These are phyloP conservation scores for Geotrichum candidum DNA, from an alignment of 1,139 yeast species.

Conservation along the genomic window DNA sequence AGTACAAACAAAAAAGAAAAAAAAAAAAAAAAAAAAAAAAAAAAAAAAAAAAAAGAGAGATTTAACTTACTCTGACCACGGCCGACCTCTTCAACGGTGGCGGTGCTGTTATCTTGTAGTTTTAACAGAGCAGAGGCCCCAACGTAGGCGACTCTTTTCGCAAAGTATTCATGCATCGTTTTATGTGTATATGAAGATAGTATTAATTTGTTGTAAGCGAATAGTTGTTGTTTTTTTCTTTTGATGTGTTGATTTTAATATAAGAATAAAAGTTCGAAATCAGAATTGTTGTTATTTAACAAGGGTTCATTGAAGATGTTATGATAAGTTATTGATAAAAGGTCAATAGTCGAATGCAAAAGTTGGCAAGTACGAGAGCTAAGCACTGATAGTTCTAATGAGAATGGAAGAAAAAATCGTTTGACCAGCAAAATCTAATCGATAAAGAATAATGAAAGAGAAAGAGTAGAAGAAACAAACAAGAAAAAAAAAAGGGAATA, in stretches of 20 bases:
- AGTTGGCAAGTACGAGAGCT: too few species aligned
- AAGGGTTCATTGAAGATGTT: background rate
- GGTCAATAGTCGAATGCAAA: background rate
- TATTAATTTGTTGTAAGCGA: background rate
- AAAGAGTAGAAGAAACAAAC: too few species aligned
- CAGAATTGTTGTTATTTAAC: background rate
- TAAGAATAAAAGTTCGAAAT: background rate
- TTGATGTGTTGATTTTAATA: too few species aligned
- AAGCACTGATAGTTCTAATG: too few species aligned
- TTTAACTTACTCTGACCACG: conserved; percentile 6
- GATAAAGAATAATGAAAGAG: background rate
- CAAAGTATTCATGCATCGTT: conserved; percentile 1
- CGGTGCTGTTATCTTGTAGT: background rate
- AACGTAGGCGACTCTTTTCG: background rate
- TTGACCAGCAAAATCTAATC: background rate
- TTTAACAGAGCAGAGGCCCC: background rate
- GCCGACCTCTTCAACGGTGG: background rate
- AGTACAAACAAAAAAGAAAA: too few species aligned
- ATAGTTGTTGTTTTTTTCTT: background rate
- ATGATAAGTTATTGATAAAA: background rate
- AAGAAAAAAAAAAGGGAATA: background rate
- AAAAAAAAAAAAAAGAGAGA: background rate
- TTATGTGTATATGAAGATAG: background rate
- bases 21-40: too few species aligned
- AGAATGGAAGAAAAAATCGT: background rate